Evolutionary conservation across 331 rosid genomes (phyloP), one percentile per base, ranked within the genome.

Genomic region (Cucumis variabilis): DNA sequence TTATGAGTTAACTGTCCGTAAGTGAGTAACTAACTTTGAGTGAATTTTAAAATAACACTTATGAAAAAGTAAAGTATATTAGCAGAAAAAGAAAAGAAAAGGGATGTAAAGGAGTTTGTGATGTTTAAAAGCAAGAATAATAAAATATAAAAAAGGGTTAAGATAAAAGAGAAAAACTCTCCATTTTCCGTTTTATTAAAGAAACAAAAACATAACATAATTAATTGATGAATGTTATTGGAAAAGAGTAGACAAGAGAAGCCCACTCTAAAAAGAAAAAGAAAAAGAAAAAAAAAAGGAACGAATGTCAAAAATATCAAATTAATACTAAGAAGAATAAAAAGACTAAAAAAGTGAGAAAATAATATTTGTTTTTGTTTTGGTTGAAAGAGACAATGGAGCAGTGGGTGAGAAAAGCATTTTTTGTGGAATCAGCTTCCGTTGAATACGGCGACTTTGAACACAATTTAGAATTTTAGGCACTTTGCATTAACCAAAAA

Each of bases 331-430:
- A 23, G 4, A 23, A 23, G 4, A 41, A 44, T 23, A 46, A 48
- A 48, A n/a, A 24, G 3, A 15, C 3, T 7, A 2, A 27, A 51
- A 75, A 79, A 17, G 84, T 14, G 21, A 28, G 46, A 79, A 53
- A 79, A 80, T 50, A 25, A 80, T 80, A 25, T 80, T 80, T 53
- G 17, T 25, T 27, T 79, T 80, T 80, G 85, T 75, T 46, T 75
- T 41, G 48, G 67, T 30, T 28, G 85, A 80, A 80, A 80, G 24
- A 55, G 84, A 80, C 51, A 53, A 55, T 28, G 67, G 55, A 15
- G 25, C 11, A 41, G 25, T 25, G 41, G 33, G 68, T 48, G 63
- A 3, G 83, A 24, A 77, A 77, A 20, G 58, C 58, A 51, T 53
- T 53, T 1, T 27, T 16, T 7, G 1, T 33, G 13, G 21, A 25